Evolutionary conservation across 176 grass and related monocot species (phyloP), one percentile per base, ranked within the genome.

Genomic region (Luzula sylvatica): DNA sequence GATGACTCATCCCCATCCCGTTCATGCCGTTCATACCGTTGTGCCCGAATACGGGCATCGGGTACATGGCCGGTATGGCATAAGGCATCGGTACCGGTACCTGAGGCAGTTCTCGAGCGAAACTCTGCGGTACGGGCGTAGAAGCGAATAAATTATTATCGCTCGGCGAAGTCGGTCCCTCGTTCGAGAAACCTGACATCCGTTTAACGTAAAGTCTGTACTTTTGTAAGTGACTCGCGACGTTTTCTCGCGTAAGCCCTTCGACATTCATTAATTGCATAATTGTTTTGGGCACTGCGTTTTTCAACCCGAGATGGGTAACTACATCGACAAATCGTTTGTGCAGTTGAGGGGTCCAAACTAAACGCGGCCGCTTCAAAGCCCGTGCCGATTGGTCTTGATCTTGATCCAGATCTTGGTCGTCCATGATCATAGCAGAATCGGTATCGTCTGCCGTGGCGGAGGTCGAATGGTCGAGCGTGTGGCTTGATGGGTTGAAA

Each of bases 191-290:
- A 0, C 85, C 85, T 45, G 78, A 65, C 81, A 82, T 86, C 72
- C 85, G 24, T 51, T 86, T 82, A 7, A 90, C 79, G 47, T 98
- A 98, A 3, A 83, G 78, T 0, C 92, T 26, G 56, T 98, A 98
- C 81, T 98, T 98, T 35, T 98, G 92, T 5, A 98, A 79, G 58
- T 98, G 92, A 78, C 81, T 87, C 0, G 85, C 85, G 0, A 90
- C 92, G 75, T 98, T 98, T 82, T 98, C 92, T 2, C 85, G 8
- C 0, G 75, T 87, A 2, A 98, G 72, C 0, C 92, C 92, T 1
- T 98, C 92, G 13, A 98, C 92, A 72, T 98, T 98, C 92, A 98
- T 98, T 26, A 98, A 69, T 79, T 98, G 78, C 92, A 90, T 90
- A 61, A 90, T 90, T 15, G 75, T 82, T 78, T 98, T 98, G 40